Conservation (phyloP, 805 yeast genomes). For the Candida succiphila region DNA sequence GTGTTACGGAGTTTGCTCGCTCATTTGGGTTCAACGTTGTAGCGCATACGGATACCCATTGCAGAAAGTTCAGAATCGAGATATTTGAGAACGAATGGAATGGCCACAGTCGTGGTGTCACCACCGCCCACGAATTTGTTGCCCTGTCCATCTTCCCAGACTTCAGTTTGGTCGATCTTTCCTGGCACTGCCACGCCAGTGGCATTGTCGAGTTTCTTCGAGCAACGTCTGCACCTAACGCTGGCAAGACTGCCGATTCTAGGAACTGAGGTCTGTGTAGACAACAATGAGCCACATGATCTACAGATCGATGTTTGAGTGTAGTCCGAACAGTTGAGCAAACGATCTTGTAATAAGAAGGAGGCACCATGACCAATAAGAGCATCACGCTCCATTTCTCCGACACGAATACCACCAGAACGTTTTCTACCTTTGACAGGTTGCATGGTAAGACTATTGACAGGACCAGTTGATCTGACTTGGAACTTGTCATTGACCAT, state of each 20-base stretch:
- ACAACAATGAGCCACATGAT: conserved; percentile 83
- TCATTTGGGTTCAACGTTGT: conserved; percentile 64
- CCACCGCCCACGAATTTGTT: conserved; percentile 85
- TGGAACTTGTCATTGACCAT: conserved; percentile 99
- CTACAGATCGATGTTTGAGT: conserved; percentile 87
- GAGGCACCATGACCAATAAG: conserved; percentile 98
- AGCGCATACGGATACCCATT: conserved; percentile 92
- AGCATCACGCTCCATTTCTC: conserved; percentile 99
- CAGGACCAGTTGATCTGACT: conserved; percentile 98
- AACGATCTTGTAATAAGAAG: conserved; percentile 85
- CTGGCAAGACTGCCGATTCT: conserved; percentile 74
- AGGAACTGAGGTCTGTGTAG: conserved; percentile 87
- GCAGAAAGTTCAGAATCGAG: conserved; percentile 93
- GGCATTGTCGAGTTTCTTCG: conserved; percentile 55
- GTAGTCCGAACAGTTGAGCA: conserved; percentile 91
- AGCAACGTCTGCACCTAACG: conserved; percentile 86
- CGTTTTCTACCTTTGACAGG: conserved; percentile 99
- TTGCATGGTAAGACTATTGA: conserved; percentile 94
- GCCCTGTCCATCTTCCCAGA: conserved; percentile 98
- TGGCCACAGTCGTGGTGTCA: conserved; percentile 89
- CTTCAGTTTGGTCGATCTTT: conserved; percentile 55
- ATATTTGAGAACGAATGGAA: conserved; percentile 93
- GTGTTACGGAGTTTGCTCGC: too few species aligned
- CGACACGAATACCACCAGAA: conserved; percentile 98
- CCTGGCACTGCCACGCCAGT: conserved; percentile 29